Percentiles rank a stretch among this genome's conserved stretches.
Conservation (phyloP, 164 flowering plant genomes). For the Liriodendron chinense region DNA sequence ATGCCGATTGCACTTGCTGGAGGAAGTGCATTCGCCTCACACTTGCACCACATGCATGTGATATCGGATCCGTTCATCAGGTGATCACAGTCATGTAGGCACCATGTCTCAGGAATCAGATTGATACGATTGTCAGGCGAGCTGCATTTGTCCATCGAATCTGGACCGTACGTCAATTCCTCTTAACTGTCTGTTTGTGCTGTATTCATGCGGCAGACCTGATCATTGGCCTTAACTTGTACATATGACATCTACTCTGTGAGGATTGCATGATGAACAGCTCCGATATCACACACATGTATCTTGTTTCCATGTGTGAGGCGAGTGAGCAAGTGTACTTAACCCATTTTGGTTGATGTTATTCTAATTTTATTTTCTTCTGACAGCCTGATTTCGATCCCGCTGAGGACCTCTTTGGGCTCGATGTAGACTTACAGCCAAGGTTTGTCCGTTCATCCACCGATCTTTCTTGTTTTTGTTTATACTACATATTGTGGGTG, state of each 20-base stretch:
- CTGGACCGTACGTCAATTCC: too few species aligned
- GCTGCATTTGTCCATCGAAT: too few species aligned
- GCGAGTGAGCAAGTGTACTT: too few species aligned
- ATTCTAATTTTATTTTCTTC: constrained; percentile 3
- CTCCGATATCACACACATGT: not conserved
- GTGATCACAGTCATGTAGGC: too few species aligned
- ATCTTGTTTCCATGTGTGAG: not conserved
- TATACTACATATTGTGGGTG: too few species aligned
- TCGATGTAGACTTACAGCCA: constrained; percentile 46
- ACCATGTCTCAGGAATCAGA: too few species aligned
- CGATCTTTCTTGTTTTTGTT: not conserved
- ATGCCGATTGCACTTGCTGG: too few species aligned
- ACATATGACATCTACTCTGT: not conserved
- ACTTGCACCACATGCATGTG: too few species aligned
- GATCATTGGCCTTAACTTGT: not conserved
- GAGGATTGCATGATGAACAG: constrained; percentile 3
- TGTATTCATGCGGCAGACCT: not conserved
- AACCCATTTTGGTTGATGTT: not conserved
- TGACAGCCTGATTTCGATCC: constrained; percentile 66
- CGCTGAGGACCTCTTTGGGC: constrained; percentile 67
- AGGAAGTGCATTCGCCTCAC: too few species aligned
- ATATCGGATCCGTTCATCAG: too few species aligned
- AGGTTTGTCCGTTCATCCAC: constrained; percentile 34
- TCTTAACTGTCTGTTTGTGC: too few species aligned
- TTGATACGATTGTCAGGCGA: too few species aligned